Base-by-base conservation (phyloP, 352 stramenopile genomes). In the Plasmopara viticola region DNA sequence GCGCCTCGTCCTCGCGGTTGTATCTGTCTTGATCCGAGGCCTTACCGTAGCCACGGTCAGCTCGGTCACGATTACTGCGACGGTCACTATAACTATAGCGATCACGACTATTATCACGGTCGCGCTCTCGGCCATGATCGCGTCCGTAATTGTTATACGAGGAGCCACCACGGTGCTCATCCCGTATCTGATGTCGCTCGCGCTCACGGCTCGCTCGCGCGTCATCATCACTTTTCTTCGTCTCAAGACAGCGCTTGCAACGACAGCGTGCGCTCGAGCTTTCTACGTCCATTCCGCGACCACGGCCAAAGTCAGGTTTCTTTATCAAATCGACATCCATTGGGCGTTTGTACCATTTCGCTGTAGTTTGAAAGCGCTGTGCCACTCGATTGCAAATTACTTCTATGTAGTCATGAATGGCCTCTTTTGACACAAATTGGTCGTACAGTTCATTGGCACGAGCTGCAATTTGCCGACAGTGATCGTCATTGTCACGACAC, bases 361-460 rank as follows among this genome's bases (percentile, higher is more conserved):
- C 68, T 15, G 74, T 56, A 2, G 74, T 77, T 50, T 80, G 66
- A 54, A 97, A 97, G 12, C 90, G 74, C 55, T 91, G 77, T 0
- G 95, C 88, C 43, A 98, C 89, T 57, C 90, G 75, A 42, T 95
- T 86, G 58, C 84, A 96, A 31, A 98, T 88, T 64, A 98, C 85
- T 78, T 98, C 86, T 52, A 99, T 79, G 70, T 99, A 99, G 70
- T 99, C 96, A 44, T 98, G 74, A 56, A 98, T 89, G 14, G 90
- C 86, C 46, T 95, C 84, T 57, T 95, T 92, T 13, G 72, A 88
- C 30, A 97, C 65, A 48, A 88, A 97, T 14, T 87, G 87, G 31
- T 98, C 86, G 58, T 98, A 99, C 48, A 98, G 82, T 43, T 85
- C 73, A 37, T 88, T 86, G 12, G 95, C 95, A 40, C 96, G 96